phyloP scores from a whole-genome alignment of 176 grass and related monocot genomes.

The Hordeum vulgare region DNA sequence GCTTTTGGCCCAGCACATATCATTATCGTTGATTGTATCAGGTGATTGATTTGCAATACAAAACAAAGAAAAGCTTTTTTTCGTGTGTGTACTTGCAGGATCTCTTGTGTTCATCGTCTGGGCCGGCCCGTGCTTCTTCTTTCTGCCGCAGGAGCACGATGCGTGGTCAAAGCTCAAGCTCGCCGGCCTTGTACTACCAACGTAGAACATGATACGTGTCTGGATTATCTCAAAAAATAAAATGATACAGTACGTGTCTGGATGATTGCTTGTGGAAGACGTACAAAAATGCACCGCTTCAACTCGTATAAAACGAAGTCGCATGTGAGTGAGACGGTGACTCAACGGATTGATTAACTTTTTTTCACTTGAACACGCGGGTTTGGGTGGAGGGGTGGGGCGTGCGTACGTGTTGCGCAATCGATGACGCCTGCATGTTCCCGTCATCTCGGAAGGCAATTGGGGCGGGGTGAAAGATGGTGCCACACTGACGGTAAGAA shows the following conservation, averaged over 20 bases:
- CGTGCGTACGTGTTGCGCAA: neutral
- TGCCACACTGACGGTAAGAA: too few species aligned
- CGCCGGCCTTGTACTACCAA: neutral
- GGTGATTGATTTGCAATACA: too few species aligned
- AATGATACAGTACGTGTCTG: neutral
- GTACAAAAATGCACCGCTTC: neutral
- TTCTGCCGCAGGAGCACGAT: neutral
- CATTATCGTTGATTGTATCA: too few species aligned
- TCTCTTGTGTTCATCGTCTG: neutral
- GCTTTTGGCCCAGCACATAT: too few species aligned
- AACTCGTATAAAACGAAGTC: neutral
- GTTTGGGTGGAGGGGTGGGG: too few species aligned
- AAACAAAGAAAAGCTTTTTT: too few species aligned
- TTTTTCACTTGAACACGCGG: neutral
- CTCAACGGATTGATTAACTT: neutral
- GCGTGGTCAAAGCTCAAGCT: neutral
- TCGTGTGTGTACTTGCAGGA: too few species aligned
- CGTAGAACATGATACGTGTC: neutral
- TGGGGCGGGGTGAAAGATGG: too few species aligned
- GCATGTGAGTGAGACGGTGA: neutral
- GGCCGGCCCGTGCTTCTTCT: neutral
- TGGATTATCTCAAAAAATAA: too few species aligned
- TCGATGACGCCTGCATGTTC: neutral
- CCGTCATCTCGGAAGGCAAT: neutral
- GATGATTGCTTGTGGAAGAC: neutral